Base-by-base conservation (phyloP, 1,139 yeast species). In the Magnusiomyces fungicola region DNA sequence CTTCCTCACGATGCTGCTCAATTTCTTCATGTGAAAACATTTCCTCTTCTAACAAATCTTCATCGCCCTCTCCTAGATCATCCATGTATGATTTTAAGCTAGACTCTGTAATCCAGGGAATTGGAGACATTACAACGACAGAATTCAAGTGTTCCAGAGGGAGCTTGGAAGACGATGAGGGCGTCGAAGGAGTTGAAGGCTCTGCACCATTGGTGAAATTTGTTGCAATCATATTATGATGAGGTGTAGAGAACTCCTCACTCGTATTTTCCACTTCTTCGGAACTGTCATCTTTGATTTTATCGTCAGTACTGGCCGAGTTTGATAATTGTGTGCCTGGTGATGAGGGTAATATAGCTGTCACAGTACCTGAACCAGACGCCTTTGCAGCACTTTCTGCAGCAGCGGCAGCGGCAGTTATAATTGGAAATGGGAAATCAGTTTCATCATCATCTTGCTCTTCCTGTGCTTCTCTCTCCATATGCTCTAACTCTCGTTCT, bases 71-170 rank as follows among this genome's bases (percentile, higher is more conserved):
- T n/a, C n/a, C n/a, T n/a, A n/a, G n/a, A n/a, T 32, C 36, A 14
- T 32, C 36, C 36, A 32, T 32, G 16, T 32, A 32, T 32, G 34
- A 32, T 6, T 14, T 14, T 5, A 14, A 14, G 9, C 34, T 14
- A 6, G 34, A 5, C 14, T 29, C 25, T 2, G 27, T 41, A 18
- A 41, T 16, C 51, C 51, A 50, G 1, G 50, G 46, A 34, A 50
- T 50, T 6, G 53, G 51, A 16, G 50, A 39, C 53, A 50, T 50
- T 22, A 50, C 49, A 19, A 50, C 49, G 10, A 50, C 53, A 6
- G 50, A 45, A 25, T 44, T 43, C 16, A 45, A 44, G 7, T 49
- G 47, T 10, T 39, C 39, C 27, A 46, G 12, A 10, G n/a, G n/a
- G 45, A 25, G 27, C 43, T 34, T 34, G 5, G 18, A 16, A 16